Evolutionary conservation across 345 rosid genomes (phyloP), one percentile per base, ranked within the genome.

Genomic region (Aquilaria malaccensis): DNA sequence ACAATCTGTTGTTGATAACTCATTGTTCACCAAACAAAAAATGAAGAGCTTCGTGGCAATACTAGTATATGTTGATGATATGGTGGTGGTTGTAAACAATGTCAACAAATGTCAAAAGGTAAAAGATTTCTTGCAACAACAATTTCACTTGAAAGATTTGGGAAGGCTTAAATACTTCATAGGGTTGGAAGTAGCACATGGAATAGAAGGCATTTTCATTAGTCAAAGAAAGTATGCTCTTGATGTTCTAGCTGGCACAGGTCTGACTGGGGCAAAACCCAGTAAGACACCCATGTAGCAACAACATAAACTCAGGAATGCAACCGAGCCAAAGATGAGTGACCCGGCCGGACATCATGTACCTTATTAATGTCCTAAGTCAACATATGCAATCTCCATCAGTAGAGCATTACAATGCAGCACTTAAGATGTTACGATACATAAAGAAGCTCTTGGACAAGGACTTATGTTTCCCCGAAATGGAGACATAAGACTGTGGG

Each of bases 111-210:
- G 59, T 4, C 1, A 14, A 9, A 4, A 11, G 0, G 4, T 60
- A 10, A 64, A 58, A 33, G 5, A 30, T 0, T 14, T 29, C 13
- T 30, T 55, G 12, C 6, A 50, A 12, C 0, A n/a, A 10, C 11
- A 41, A 1, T 71, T 71, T 13, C 31, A 2, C 22, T 55, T 50
- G 3, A 71, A 66, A n/a, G 63, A 66, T 9, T 29, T 60, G 15
- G 51, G 67, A 3, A 10, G 6, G 6, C 30, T 57, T 1, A 59
- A 64, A 13, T 70, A 65, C 2, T 59, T 70, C 14, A 7, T 70
- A 6, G 66, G 58, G 3, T 52, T 64, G 31, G 53, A 70, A 45
- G 47, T 70, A 3, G 56, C 57, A 9, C 37, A 0, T 0, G n/a
- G 2, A 0, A 1, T 1, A 2, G 4, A 10, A 11, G 45, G 63